These are phyloP conservation scores for Ophiobolus disseminans DNA, from an alignment of 2,329 filamentous ascomycete species.

Conservation along the genomic window DNA sequence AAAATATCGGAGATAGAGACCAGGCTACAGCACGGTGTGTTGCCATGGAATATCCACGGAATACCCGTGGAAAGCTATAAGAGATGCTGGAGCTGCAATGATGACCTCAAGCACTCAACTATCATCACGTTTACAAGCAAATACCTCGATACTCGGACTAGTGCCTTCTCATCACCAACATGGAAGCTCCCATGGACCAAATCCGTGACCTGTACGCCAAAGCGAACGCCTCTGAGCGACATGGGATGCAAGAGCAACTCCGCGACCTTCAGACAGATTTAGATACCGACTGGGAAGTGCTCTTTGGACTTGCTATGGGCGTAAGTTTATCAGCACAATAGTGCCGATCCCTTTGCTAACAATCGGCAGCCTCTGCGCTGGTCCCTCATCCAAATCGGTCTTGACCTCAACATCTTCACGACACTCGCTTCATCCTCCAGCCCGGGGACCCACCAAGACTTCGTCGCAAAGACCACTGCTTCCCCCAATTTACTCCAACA, in stretches of 20 bases:
- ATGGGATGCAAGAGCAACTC: conserved; percentile 31
- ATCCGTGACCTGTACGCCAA: conserved; percentile 28
- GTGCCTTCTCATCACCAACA: conserved; percentile 14
- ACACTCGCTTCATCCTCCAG: conserved; percentile 15
- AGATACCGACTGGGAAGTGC: conserved; percentile 32
- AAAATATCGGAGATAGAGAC: too few relatives aligned
- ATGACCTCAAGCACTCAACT: too few relatives aligned
- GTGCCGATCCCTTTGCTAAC: too few relatives aligned
- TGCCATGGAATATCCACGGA: too few relatives aligned
- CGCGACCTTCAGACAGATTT: conserved; percentile 36
- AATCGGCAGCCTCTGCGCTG: conserved; percentile 23
- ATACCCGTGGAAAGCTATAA: too few relatives aligned
- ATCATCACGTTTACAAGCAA: too few relatives aligned
- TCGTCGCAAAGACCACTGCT: conserved; percentile 30
- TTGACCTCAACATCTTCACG: conserved; percentile 27
- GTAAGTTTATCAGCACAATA: conserved; percentile 7
- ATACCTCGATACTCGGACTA: too few relatives aligned
- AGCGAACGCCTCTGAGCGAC: conserved; percentile 23
- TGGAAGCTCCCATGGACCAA: conserved; percentile 30
- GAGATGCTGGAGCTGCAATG: too few relatives aligned
- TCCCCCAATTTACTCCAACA: conserved; percentile 38
- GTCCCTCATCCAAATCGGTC: conserved; percentile 29
- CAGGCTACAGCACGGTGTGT: too few relatives aligned
- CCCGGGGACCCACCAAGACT: conserved; percentile 18
- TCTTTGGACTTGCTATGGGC: conserved; percentile 21